Percentiles rank a stretch among this genome's conserved stretches.
Evolutionary conservation across 352 stramenopile species (phyloP).

Genomic region (Phytophthora pisi): DNA sequence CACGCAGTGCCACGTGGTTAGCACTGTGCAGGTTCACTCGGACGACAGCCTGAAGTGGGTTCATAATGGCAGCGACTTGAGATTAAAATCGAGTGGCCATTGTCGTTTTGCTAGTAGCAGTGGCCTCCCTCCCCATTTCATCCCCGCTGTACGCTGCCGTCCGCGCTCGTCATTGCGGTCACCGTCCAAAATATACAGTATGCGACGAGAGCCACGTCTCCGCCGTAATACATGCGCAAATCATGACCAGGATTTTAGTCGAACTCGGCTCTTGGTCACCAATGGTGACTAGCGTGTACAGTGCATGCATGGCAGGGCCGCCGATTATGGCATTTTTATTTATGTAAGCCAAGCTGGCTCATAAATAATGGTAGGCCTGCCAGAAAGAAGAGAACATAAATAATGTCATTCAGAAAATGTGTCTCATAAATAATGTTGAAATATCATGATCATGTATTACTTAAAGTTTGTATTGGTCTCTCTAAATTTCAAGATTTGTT

Average conservation of each 20-base stretch:
- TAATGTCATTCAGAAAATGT: too few relatives aligned
- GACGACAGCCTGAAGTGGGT: conserved; percentile 9
- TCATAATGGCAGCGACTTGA: conserved; percentile 2
- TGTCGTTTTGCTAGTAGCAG: conserved; percentile 2
- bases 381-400: too few relatives aligned
- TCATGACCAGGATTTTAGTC: conserved; percentile 19
- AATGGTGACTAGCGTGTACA: neutral
- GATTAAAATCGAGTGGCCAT: conserved; percentile 4
- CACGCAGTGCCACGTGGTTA: conserved; percentile 16
- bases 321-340: too few relatives aligned
- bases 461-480: too few relatives aligned
- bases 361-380: too few relatives aligned
- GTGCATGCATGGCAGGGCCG: too few relatives aligned
- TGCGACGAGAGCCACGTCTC: conserved; percentile 3
- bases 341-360: too few relatives aligned
- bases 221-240: conserved; percentile 13
- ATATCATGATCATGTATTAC: too few relatives aligned
- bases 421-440: too few relatives aligned
- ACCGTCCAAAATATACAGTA: neutral
- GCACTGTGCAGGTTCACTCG: conserved; percentile 15
- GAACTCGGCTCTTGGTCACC: neutral
- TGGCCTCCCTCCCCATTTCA: too few relatives aligned
- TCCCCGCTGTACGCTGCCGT: too few relatives aligned
- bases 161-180: neutral
- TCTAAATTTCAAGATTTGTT: too few relatives aligned